phyloP scores from a whole-genome alignment of 768 basidiomycete genomes.

The Tylopilus sp. region DNA sequence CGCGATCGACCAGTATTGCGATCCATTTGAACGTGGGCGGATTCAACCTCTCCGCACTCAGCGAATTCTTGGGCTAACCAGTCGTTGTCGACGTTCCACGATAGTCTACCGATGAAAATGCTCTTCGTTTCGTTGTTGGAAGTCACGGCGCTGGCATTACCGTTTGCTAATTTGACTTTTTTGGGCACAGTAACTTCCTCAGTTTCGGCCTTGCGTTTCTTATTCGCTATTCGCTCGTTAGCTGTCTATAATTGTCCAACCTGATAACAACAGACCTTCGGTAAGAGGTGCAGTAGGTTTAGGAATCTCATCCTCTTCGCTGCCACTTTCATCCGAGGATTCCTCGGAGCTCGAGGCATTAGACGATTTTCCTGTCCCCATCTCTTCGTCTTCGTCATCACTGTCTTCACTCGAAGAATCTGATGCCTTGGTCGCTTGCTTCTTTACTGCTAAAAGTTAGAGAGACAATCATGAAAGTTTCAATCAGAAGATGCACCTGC shows the following conservation, averaged over 20 bases:
- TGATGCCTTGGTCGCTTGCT: too few species aligned
- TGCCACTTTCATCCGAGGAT: background rate
- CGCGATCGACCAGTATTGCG: constrained; percentile 79
- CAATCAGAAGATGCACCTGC: too few species aligned
- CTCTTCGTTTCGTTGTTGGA: constrained; percentile 53
- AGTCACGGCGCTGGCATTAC: constrained; percentile 34
- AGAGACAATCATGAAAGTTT: too few species aligned
- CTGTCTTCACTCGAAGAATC: constrained; percentile 8
- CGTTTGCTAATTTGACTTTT: constrained; percentile 76
- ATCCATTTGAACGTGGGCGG: constrained; percentile 86
- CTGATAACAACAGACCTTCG: constrained; percentile 31
- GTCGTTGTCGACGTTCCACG: constrained; percentile 97
- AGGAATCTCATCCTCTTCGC: constrained; percentile 3
- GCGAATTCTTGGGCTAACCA: constrained; percentile 91
- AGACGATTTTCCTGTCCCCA: too few species aligned
- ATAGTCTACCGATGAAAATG: constrained; percentile 89
- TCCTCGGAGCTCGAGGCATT: too few species aligned
- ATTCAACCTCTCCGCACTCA: constrained; percentile 81
- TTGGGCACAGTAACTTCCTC: constrained; percentile 60
- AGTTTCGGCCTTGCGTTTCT: constrained; percentile 81
- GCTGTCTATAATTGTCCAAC: background rate
- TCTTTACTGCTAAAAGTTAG: background rate
- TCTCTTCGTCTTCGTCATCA: too few species aligned
- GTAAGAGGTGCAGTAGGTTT: constrained; percentile 32
- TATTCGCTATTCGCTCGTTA: constrained; percentile 21